phyloP scores from a whole-genome alignment of 2,329 filamentous ascomycete genomes.

The Nannizzia gypsea region DNA sequence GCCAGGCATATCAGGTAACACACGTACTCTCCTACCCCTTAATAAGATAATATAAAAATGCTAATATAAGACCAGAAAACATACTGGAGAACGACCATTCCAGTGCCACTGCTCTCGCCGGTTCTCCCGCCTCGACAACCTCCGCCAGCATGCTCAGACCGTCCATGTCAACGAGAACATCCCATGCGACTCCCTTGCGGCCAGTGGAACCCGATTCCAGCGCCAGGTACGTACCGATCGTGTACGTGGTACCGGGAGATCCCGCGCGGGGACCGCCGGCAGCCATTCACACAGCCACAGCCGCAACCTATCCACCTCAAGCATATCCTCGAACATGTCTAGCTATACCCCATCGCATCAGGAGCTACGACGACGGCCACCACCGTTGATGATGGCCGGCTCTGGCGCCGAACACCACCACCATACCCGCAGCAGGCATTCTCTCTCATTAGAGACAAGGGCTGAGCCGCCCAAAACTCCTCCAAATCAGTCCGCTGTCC shows the following conservation, averaged over 20 bases:
- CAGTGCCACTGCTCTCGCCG: slow-evolving; percentile 88
- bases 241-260: slow-evolving; percentile 61
- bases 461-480: slow-evolving; percentile 52
- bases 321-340: slow-evolving; percentile 64
- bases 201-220: slow-evolving; percentile 83
- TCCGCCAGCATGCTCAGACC: slow-evolving; percentile 92
- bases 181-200: slow-evolving; percentile 81
- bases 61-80: slow-evolving; percentile 53
- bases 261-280: slow-evolving; percentile 64
- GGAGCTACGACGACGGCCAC: slow-evolving; percentile 60
- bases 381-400: slow-evolving; percentile 69
- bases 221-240: slow-evolving; percentile 81
- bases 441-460: slow-evolving; percentile 54
- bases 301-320: slow-evolving; percentile 75
- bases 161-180: slow-evolving; percentile 98
- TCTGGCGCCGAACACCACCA: slow-evolving; percentile 39
- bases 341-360: slow-evolving; percentile 51
- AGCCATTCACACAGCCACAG: slow-evolving; percentile 65
- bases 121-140: slow-evolving; percentile 88
- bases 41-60: background rate
- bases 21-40: background rate
- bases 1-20: slow-evolving; percentile 78
- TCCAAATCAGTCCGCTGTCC: slow-evolving; percentile 50
- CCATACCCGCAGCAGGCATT: slow-evolving; percentile 38
- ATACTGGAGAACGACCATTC: slow-evolving; percentile 92